Percentiles rank a stretch among this genome's conserved stretches.
phyloP scores from a whole-genome alignment of 2,329 filamentous ascomycete genomes.

The Biscogniauxia sp. region DNA sequence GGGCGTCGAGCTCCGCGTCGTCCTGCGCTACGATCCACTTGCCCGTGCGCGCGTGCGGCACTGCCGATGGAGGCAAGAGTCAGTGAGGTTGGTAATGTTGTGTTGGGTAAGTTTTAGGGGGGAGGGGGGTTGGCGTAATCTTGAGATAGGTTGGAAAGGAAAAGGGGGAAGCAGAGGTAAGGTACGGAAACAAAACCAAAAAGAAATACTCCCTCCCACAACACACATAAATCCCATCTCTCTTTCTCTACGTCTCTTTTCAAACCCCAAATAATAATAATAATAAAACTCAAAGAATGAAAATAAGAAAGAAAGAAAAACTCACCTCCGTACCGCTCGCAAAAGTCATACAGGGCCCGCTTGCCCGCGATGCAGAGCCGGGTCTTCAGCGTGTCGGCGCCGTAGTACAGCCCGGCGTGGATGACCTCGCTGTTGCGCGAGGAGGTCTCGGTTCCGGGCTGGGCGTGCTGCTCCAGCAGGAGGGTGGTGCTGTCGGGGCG shows the following conservation, averaged over 20 bases:
- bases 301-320: too few species aligned
- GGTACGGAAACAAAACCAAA: too few species aligned
- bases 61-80: conserved; percentile 25
- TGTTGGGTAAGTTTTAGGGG: too few species aligned
- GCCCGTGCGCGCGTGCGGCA: conserved; percentile 72
- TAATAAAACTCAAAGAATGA: too few species aligned
- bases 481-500: conserved; percentile 64
- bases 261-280: too few species aligned
- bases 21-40: conserved; percentile 97
- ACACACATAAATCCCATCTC: too few species aligned
- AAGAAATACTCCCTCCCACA: too few species aligned
- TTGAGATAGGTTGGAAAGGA: too few species aligned
- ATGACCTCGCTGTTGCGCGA: conserved; percentile 95
- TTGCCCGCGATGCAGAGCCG: conserved; percentile 76
- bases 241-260: too few species aligned
- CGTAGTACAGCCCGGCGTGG: conserved; percentile 93
- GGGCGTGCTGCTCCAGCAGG: conserved; percentile 74
- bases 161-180: too few species aligned
- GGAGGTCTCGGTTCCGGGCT: conserved; percentile 80
- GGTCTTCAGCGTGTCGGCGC: conserved; percentile 72
- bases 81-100: too few species aligned
- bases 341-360: conserved; percentile 75
- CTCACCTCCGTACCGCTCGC: conserved; percentile 49
- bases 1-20: conserved; percentile 63
- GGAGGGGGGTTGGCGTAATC: too few species aligned